Conservation (phyloP, 805 yeast genomes). For the Ogataea methanolica region DNA sequence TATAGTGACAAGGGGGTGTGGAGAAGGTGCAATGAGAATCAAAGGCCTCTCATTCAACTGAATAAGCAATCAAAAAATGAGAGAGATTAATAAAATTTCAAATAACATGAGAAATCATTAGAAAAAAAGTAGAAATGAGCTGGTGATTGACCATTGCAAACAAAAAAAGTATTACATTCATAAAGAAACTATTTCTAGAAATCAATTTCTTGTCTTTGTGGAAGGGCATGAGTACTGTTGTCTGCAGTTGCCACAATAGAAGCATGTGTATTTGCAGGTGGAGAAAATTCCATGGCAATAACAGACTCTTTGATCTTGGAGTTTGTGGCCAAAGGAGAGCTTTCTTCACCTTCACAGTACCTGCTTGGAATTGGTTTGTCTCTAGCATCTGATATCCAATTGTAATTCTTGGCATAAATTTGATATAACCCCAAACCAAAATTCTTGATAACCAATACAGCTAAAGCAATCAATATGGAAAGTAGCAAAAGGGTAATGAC, state of each 20-base stretch:
- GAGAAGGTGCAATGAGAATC: no score
- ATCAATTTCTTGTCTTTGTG: slow-evolving; percentile 5
- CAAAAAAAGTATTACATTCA: no score
- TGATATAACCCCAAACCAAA: slow-evolving; percentile 10
- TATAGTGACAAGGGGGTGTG: no score
- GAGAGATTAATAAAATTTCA: no score
- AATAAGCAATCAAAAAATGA: no score
- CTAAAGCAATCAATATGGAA: slow-evolving; percentile 20
- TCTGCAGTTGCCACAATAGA: neutral
- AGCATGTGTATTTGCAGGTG: neutral
- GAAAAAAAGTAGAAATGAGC: no score
- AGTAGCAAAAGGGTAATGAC: slow-evolving; percentile 33
- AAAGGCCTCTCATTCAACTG: no score
- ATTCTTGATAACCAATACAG: slow-evolving; percentile 9
- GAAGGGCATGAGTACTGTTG: neutral
- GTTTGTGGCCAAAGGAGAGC: neutral
- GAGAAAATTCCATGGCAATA: no score
- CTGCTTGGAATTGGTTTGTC: neutral
- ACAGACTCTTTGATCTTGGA: neutral
- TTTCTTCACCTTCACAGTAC: neutral
- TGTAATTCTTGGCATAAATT: slow-evolving; percentile 12
- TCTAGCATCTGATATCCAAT: slow-evolving; percentile 8
- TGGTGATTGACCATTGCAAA: no score
- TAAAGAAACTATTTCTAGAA: neutral
- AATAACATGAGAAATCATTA: no score